These are phyloP conservation scores for Penicillium argentinense DNA, from an alignment of 495 filamentous ascomycete species.

Conservation along the genomic window DNA sequence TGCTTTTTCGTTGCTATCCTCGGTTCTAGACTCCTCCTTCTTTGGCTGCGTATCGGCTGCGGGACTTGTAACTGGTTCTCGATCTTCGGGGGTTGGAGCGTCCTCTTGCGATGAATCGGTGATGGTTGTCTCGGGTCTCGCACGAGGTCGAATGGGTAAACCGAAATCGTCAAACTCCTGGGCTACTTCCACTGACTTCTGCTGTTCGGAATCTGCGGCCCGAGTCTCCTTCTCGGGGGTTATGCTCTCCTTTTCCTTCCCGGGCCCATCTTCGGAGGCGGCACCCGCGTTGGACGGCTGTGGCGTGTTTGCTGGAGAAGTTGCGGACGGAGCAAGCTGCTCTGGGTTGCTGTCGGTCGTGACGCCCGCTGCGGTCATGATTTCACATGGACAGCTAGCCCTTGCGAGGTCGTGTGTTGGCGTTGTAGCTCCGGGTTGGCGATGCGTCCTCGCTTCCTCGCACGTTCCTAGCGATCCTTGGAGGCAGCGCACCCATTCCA, in stretches of 20 bases:
- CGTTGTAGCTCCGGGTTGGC: constrained; percentile 8
- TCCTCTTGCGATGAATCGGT: constrained; percentile 18
- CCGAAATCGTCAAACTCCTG: constrained; percentile 47
- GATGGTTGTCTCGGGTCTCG: constrained; percentile 14
- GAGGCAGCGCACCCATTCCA: constrained; percentile 25
- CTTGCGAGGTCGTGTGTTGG: constrained; percentile 9
- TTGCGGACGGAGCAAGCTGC: constrained; percentile 7
- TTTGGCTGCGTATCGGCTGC: constrained; percentile 4
- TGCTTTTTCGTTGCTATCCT: neutral
- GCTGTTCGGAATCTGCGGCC: neutral
- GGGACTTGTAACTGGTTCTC: constrained; percentile 7
- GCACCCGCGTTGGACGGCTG: constrained; percentile 8
- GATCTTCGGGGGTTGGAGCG: constrained; percentile 24
- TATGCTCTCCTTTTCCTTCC: constrained; percentile 20
- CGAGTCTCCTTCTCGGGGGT: constrained; percentile 1
- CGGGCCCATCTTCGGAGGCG: constrained; percentile 10
- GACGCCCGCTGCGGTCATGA: constrained; percentile 29
- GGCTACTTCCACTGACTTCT: constrained; percentile 18
- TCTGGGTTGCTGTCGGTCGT: constrained; percentile 21
- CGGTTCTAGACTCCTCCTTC: constrained; percentile 3
- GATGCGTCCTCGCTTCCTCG: constrained; percentile 9
- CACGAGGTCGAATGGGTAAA: constrained; percentile 39
- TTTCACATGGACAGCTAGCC: constrained; percentile 25
- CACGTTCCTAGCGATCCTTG: constrained; percentile 16
- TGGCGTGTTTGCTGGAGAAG: constrained; percentile 10